Evolutionary conservation across 139 green algal species (phyloP).

Genomic region (Chlamydomonas asymmetrica): DNA sequence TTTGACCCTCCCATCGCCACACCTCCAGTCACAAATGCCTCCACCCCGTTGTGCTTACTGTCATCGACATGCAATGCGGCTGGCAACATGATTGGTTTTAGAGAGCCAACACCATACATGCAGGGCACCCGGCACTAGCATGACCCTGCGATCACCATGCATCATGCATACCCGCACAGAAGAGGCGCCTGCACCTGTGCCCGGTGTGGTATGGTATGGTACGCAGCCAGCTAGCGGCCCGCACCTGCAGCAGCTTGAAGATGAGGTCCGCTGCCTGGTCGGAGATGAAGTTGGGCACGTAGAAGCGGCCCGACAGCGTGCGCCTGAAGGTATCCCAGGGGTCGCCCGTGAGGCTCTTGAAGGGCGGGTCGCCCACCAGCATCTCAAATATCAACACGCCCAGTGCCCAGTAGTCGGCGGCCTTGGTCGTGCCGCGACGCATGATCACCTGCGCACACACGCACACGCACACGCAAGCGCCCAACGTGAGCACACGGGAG

Average conservation of each 20-base stretch:
- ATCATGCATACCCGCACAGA: no score
- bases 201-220: neutral
- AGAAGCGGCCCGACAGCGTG: conserved; percentile 73
- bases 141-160: no score
- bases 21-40: no score
- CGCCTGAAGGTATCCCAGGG: conserved; percentile 77
- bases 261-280: conserved; percentile 73
- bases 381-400: conserved; percentile 88
- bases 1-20: no score
- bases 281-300: conserved; percentile 75
- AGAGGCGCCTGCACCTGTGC: no score
- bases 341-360: conserved; percentile 69
- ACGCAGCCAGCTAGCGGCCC: neutral
- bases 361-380: conserved; percentile 76
- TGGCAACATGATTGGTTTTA: no score
- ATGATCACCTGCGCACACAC: conserved; percentile 74
- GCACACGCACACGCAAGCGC: no score
- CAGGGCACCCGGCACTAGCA: no score
- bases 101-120: no score
- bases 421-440: conserved; percentile 67
- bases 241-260: conserved; percentile 74
- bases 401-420: conserved; percentile 83
- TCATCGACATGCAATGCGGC: no score
- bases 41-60: no score
- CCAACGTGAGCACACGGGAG: no score